Conservation (phyloP, 768 basidiomycete genomes). For the Gloeopeniophorella convolvens region DNA sequence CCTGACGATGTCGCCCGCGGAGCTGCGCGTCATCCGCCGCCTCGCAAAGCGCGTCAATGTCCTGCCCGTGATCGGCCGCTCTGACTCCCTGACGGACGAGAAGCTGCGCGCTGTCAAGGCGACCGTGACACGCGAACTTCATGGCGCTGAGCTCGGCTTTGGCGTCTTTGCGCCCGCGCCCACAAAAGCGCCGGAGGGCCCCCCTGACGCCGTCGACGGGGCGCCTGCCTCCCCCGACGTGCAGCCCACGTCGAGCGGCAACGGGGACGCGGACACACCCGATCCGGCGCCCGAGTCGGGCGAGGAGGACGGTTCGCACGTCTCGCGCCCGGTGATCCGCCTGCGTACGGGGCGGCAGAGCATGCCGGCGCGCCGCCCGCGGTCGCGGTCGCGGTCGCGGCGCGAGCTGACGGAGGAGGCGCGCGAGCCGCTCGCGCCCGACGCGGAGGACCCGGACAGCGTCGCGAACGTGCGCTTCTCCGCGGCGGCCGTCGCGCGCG, state of each 20-base stretch:
- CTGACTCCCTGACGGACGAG: conserved; percentile 81
- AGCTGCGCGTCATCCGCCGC: conserved; percentile 72
- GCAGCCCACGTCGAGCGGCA: conserved; percentile 16
- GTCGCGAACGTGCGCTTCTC: conserved; percentile 75
- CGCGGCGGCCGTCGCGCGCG: conserved; percentile 57
- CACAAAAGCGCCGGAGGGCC: conserved; percentile 17
- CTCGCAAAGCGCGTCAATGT: conserved; percentile 71
- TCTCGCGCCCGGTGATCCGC: conserved; percentile 72
- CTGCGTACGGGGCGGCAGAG: conserved; percentile 47
- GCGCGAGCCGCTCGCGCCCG: conserved; percentile 49
- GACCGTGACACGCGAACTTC: conserved; percentile 63
- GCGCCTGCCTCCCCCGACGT: conserved; percentile 5
- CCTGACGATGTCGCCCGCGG: conserved; percentile 66
- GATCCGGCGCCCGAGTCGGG: conserved; percentile 35
- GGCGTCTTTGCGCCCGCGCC: conserved; percentile 61
- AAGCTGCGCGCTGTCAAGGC: conserved; percentile 63
- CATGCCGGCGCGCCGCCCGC: conserved; percentile 38
- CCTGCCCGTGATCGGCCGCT: conserved; percentile 71
- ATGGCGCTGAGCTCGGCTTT: conserved; percentile 62
- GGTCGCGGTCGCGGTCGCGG: conserved; percentile 70
- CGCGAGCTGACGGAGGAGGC: conserved; percentile 53
- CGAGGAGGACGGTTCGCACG: conserved; percentile 46
- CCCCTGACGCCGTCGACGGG: conserved; percentile 2
- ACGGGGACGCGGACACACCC: conserved; percentile 25
- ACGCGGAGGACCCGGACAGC: conserved; percentile 57